A percentile compares a stretch with the other conserved stretches of the same genome.
phyloP scores from a whole-genome alignment of 805 yeast genomes.

The Cyberlindnera meyerae region DNA sequence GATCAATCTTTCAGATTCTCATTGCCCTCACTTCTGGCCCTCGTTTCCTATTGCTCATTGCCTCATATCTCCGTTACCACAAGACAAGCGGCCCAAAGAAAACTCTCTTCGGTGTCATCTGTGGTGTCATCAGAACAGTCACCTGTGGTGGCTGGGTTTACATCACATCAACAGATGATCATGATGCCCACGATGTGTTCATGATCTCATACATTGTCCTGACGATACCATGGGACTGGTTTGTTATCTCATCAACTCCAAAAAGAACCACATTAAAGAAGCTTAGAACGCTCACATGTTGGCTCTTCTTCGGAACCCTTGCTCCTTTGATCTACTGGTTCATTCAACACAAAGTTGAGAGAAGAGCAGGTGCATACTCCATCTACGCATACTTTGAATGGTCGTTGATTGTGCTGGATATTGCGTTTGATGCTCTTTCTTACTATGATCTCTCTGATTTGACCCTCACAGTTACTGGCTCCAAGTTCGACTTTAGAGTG shows the following conservation, averaged over 20 bases:
- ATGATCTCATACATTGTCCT: conserved; percentile 88
- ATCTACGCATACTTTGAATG: conserved; percentile 93
- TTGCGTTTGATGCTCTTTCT: conserved; percentile 80
- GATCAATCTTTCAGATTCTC: conserved; percentile 84
- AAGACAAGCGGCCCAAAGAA: conserved; percentile 26
- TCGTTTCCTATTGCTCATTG: conserved; percentile 59
- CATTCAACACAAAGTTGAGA: conserved; percentile 88
- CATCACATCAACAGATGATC: conserved; percentile 95
- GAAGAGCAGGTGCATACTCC: conserved; percentile 90
- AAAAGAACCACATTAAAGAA: conserved; percentile 42
- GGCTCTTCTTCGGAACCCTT: conserved; percentile 63
- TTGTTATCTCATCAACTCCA: conserved; percentile 53
- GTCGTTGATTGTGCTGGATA: conserved; percentile 78
- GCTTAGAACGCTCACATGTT: conserved; percentile 49
- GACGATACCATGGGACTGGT: conserved; percentile 86
- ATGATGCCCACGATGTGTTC: conserved; percentile 91
- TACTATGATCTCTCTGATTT: conserved; percentile 62
- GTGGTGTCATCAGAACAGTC: conserved; percentile 84
- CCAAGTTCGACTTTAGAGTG: conserved; percentile 19
- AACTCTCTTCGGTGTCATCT: conserved; percentile 40
- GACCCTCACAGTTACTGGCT: conserved; percentile 35
- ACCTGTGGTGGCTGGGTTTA: conserved; percentile 99
- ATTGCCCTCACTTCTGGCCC: conserved; percentile 95
- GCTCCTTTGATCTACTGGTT: conserved; percentile 84
- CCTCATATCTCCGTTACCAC: conserved; percentile 47